Evolutionary conservation across 352 stramenopile species (phyloP).

Genomic region (Globisporangium rhizosaccharum): DNA sequence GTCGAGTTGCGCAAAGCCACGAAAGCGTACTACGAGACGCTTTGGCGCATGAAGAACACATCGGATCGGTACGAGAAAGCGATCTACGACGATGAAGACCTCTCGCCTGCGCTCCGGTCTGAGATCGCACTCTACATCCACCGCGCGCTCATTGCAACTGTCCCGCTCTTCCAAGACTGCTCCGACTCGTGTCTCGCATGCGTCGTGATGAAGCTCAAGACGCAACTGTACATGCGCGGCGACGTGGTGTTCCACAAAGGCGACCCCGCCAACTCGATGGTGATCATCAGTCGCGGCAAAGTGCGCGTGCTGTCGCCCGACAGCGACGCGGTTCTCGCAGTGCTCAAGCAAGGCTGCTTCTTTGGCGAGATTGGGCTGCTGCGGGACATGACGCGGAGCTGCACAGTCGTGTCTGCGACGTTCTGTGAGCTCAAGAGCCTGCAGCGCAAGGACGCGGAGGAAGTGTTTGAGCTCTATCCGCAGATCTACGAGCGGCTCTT

Average conservation of each 20-base stretch:
- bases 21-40: conserved; percentile 57
- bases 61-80: conserved; percentile 61
- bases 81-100: conserved; percentile 65
- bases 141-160: conserved; percentile 40
- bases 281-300: conserved; percentile 61
- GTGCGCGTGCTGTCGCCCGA: conserved; percentile 55
- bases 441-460: conserved; percentile 39
- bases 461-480: conserved; percentile 54
- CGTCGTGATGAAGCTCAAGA: conserved; percentile 53
- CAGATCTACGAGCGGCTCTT: conserved; percentile 55
- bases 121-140: conserved; percentile 67
- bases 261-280: conserved; percentile 50
- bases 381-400: conserved; percentile 51
- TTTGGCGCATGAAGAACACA: conserved; percentile 66
- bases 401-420: conserved; percentile 44
- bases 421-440: conserved; percentile 62
- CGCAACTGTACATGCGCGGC: conserved; percentile 52
- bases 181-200: conserved; percentile 47
- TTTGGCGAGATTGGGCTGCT: conserved; percentile 60
- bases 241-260: conserved; percentile 61
- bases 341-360: conserved; percentile 59
- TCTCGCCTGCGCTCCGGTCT: conserved; percentile 41
- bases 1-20: conserved; percentile 42
- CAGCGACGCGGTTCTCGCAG: conserved; percentile 39
- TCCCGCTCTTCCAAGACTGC: conserved; percentile 53